Conservation (phyloP, 2,329 filamentous ascomycete species). For the Aspergillus neoniger region DNA sequence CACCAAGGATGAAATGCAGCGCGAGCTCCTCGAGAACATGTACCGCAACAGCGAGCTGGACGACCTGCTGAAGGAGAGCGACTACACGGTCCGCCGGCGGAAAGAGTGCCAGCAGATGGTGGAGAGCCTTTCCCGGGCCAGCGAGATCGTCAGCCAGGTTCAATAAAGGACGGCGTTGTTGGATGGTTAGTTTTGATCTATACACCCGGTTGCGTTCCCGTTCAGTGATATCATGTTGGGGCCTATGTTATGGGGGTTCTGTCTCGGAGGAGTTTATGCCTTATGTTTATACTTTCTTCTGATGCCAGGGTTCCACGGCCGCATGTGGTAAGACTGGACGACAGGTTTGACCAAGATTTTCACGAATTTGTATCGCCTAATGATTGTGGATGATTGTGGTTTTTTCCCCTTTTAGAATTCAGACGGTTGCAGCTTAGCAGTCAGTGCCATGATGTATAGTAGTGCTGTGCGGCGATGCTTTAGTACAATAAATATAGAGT, state of each 20-base stretch:
- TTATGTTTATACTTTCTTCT: slow-evolving; percentile 20
- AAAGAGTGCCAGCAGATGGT: slow-evolving; percentile 99
- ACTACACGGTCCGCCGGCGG: slow-evolving; percentile 89
- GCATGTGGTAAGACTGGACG: slow-evolving; percentile 12
- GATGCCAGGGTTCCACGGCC: slow-evolving; percentile 14
- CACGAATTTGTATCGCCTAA: slow-evolving; percentile 30
- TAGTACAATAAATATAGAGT: too few species aligned
- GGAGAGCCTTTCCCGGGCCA: slow-evolving; percentile 83
- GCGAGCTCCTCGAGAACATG: slow-evolving; percentile 95
- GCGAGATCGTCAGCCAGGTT: slow-evolving; percentile 88
- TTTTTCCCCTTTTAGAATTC: slow-evolving; percentile 18
- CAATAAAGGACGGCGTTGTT: slow-evolving; percentile 44
- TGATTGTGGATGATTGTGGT: slow-evolving; percentile 22
- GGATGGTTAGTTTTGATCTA: slow-evolving; percentile 22
- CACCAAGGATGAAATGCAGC: slow-evolving; percentile 98
- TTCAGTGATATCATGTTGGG: slow-evolving; percentile 6
- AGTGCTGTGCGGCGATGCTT: slow-evolving; percentile 2
- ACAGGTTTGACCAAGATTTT: slow-evolving; percentile 20
- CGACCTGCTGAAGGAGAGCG: slow-evolving; percentile 94
- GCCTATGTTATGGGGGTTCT: slow-evolving; percentile 17
- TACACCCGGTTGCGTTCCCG: slow-evolving; percentile 11
- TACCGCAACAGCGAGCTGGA: slow-evolving; percentile 89
- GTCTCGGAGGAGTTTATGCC: slow-evolving; percentile 13
- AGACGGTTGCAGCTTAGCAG: slow-evolving; percentile 11
- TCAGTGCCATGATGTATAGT: slow-evolving; percentile 10